Base-by-base conservation (phyloP, 1,284 basidiomycete genomes). In the Boletus coffeatus region DNA sequence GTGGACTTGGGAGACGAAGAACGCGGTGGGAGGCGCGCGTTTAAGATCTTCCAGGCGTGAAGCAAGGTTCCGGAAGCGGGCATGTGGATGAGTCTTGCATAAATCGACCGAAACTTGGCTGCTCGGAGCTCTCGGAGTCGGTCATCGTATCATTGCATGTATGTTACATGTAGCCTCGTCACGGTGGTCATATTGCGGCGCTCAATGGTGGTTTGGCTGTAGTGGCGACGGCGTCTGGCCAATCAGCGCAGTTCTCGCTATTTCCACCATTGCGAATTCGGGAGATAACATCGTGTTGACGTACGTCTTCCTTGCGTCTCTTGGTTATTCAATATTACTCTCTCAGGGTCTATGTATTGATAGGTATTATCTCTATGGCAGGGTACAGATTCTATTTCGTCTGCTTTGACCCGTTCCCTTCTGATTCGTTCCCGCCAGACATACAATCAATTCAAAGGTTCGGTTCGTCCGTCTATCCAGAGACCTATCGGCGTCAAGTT, bases 401-500 rank as follows among this genome's bases (percentile, higher is more conserved):
- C 10, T 59, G 5, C 36, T 50, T 59, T 32, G 8, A 29, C 29
- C 1, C 57, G n/a, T 55, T 6, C 55, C 13, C 2, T 50, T 34
- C 34, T 21, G 5, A 36, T 48, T 34, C 6, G 16, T 21, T 46
- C 29, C 16, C 18, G 41, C 52, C 59, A 84, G 83, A 93, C 90
- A 10, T 94, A 90, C 79, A 95, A 94, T 71, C 93, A 94, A 72
- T 88, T 94, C 79, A 94, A 94, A 80, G 86, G 87, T 84, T 9
- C 10, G 11, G 58, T 10, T 46, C 14, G 3, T 16, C 9, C 18
- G 3, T n/a, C 6, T n/a, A 16, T 13, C 8, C 34, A 52, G 9
- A n/a, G 36, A 29, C 32, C 1, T 29, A 93, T 96, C 66, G 78
- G 78, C 4, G 86, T 88, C 68, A 93, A 93, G 75, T 94, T 92